Evolutionary conservation across 148 eudicot species (phyloP), one percentile per base, ranked within the genome.

Genomic region (Polygonum aviculare): DNA sequence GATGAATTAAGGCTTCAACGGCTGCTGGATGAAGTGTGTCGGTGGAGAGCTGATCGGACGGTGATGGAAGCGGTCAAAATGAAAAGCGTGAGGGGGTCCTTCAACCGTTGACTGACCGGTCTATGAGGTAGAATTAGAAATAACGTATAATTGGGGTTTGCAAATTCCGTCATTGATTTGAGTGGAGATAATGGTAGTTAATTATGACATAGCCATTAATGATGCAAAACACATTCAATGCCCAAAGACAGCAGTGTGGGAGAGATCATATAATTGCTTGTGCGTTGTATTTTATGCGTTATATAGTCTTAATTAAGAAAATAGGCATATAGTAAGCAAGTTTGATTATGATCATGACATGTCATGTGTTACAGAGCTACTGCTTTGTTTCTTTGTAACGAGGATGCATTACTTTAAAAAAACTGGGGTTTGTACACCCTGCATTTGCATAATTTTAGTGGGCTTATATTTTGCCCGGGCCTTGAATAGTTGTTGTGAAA

Each of bases 21-120:
- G 73, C 73, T 70, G 31, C 4, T 38, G 31, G 11, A 41, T 12
- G 45, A 39, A 15, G 18, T 4, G 38, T 70, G 73, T 70, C 73
- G 73, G 73, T 70, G 48, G 73, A 35, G 21, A 41, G 26, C 39
- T 70, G 31, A 70, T 70, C 73, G 45, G 49, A 70, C 49, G 73
- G 73, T 19, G 16, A 70, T 11, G 16, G 11, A 70, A 3, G 72
- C 73, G 10, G 22, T 26, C 69, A 60, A 31, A 60, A 35, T 60
- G 38, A 12, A 60, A 26, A 60, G 15, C 38, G 31, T 26, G 36
- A 60, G 38, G 26, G 38, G 31, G 12, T 3, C 36, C 69, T 60
- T 12, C 14, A 60, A 31, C 69, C 16, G 69, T 60, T 31, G 38
- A 60, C 59, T 16, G 59, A 22, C 1, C n/a, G 4, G 18, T 26